Conservation (phyloP, 306 rosid species). For the Cicer yamashitae region DNA sequence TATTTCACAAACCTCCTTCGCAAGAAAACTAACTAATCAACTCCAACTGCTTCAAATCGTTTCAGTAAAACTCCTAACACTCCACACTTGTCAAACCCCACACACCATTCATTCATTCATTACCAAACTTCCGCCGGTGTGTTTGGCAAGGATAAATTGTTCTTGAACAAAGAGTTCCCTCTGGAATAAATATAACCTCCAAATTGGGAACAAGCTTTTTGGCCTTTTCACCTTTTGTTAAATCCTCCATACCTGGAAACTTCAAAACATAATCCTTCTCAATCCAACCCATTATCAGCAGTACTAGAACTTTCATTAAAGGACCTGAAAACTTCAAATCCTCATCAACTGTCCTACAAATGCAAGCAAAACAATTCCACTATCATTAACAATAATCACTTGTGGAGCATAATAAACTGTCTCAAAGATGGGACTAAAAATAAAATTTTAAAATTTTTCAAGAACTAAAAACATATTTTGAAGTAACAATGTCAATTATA, state of each 20-base stretch:
- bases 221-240: conserved; percentile 55
- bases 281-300: conserved; percentile 61
- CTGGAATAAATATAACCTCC: conserved; percentile 64
- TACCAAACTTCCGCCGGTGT: conserved; percentile 50
- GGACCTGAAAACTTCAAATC: conserved; percentile 50
- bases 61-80: not conserved
- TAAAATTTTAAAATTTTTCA: too few relatives aligned
- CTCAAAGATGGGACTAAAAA: not conserved
- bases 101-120: conserved; percentile 1
- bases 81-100: not conserved
- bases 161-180: conserved; percentile 91
- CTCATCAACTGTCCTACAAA: conserved; percentile 56
- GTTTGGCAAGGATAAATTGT: conserved; percentile 69
- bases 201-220: conserved; percentile 60
- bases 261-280: conserved; percentile 61
- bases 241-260: conserved; percentile 67
- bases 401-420: not conserved
- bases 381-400: conserved; percentile 29
- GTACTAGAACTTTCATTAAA: conserved; percentile 59
- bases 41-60: not conserved
- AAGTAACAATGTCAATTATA: too few relatives aligned
- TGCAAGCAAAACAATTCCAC: conserved; percentile 31
- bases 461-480: too few relatives aligned
- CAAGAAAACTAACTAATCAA: too few relatives aligned
- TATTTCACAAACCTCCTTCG: too few relatives aligned